phyloP scores from a whole-genome alignment of 192 early-diverging fungal species.

The Umbelopsis ramanniana region DNA sequence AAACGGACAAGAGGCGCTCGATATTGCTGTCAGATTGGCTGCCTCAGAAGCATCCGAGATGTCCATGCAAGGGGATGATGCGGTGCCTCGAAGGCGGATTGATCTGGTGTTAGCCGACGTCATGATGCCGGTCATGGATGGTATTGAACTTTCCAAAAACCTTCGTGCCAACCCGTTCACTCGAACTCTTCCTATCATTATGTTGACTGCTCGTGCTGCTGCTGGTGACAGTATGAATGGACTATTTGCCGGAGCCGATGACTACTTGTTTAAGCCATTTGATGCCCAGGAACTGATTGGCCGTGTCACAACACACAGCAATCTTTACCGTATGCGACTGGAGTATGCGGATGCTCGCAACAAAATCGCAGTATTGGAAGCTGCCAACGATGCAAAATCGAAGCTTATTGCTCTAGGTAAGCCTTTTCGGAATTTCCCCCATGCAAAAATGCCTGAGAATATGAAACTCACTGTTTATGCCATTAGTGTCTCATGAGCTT shows the following conservation, averaged over 20 bases:
- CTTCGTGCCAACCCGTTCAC: constrained; percentile 42
- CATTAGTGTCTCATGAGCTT: constrained; percentile 2
- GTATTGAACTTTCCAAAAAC: constrained; percentile 50
- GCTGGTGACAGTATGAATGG: constrained; percentile 57
- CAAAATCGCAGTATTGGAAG: neutral
- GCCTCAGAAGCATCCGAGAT: neutral
- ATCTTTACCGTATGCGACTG: constrained; percentile 47
- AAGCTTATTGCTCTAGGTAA: constrained; percentile 6
- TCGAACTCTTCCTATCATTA: constrained; percentile 58
- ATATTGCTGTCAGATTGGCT: constrained; percentile 12
- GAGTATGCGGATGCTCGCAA: constrained; percentile 36
- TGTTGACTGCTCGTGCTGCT: constrained; percentile 58
- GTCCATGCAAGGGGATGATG: neutral
- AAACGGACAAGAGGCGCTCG: constrained; percentile 36
- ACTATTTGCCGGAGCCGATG: constrained; percentile 59
- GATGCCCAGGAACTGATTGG: constrained; percentile 56
- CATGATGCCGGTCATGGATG: constrained; percentile 70
- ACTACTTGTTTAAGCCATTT: constrained; percentile 59
- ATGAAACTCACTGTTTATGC: neutral
- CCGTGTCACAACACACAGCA: constrained; percentile 56
- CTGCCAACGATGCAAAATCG: constrained; percentile 3
- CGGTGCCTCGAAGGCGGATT: neutral
- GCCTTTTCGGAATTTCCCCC: neutral
- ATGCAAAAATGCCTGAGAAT: too few species aligned
- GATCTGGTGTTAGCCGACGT: constrained; percentile 48